phyloP scores from a whole-genome alignment of 2,329 filamentous ascomycete species.

The Harringtonia aguacate region DNA sequence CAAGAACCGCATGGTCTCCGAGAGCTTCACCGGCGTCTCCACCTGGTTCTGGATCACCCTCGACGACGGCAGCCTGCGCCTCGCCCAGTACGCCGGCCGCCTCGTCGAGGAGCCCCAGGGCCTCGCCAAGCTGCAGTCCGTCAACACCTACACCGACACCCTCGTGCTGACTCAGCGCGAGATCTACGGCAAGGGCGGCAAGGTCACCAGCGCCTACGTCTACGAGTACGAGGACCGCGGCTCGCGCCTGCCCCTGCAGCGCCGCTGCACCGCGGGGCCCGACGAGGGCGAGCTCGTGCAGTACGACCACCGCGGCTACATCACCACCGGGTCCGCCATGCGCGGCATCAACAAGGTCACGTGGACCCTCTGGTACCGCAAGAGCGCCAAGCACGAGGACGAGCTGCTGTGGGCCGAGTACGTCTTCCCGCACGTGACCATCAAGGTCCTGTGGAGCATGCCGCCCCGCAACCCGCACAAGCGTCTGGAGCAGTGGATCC shows the following conservation, averaged over 20 bases:
- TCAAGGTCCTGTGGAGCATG: slow-evolving; percentile 42
- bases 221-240: slow-evolving; percentile 21
- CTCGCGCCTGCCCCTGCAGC: slow-evolving; percentile 28
- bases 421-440: slow-evolving; percentile 39
- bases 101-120: slow-evolving; percentile 32
- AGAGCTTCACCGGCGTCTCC: slow-evolving; percentile 8
- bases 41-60: slow-evolving; percentile 9
- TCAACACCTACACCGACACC: slow-evolving; percentile 35
- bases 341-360: slow-evolving; percentile 38
- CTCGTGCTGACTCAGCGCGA: slow-evolving; percentile 26
- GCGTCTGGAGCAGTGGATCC: slow-evolving; percentile 43
- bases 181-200: slow-evolving; percentile 16
- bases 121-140: slow-evolving; percentile 26
- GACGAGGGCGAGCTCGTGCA: slow-evolving; percentile 33
- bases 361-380: slow-evolving; percentile 44
- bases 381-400: slow-evolving; percentile 40
- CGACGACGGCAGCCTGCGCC: slow-evolving; percentile 3
- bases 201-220: not conserved
- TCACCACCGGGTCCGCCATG: slow-evolving; percentile 41
- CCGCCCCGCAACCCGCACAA: slow-evolving; percentile 37
- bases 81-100: slow-evolving; percentile 12
- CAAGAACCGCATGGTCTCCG: slow-evolving; percentile 8
- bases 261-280: slow-evolving; percentile 34
- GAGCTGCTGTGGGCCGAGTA: slow-evolving; percentile 46
- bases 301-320: slow-evolving; percentile 41